Base-by-base conservation (phyloP, 352 stramenopile species). In the Phytophthora sansomeana region DNA sequence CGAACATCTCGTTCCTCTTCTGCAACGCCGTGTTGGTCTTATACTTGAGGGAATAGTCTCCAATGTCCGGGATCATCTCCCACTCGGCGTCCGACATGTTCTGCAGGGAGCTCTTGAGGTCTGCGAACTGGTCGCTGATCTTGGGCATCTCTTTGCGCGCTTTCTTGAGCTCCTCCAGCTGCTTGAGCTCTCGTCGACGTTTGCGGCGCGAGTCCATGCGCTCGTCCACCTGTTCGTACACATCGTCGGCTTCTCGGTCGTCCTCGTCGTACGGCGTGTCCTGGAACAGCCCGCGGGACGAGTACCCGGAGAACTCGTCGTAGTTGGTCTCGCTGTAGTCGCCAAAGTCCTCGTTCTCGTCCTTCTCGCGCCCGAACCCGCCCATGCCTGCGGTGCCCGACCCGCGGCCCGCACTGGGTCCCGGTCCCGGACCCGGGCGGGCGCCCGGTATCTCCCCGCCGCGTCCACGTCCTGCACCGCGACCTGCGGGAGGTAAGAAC, bases 81-180 rank as follows among this genome's bases (percentile, higher is more conserved):
- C 97, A 99, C 62, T 99, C 91, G 29, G 92, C 92, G 64, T 98
- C 90, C 9, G 83, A 96, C 66, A 99, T 96, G 56, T 66, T 81
- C 41, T 90, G 78, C 32, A 99, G 67, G 42, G 96, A 88, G 51
- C 90, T 77, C 82, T 99, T 99, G n/a, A 99, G 78, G 69, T 99
- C 97, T 4, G 93, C 91, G 70, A 99, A 99, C 80, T 99, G 96
- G 75, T 98, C 95, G 42, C 90, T 96, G 75, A 99, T 98, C 69
- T 98, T 98, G 9, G 92, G 93, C 9, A 89, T 82, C 33, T 97
- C 91, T 39, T 91, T 76, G 4, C 91, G 78, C 41, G 81, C 80
- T 63, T 92, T 92, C 77, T 97, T 97, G 50, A 97, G 78, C 41
- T 96, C 83, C 36, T 96, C 78, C 35, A 97, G 62, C 72, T 91